A percentile compares a stretch with the other conserved stretches of the same genome.
These are phyloP conservation scores for Oryza meyeriana DNA, from an alignment of 176 grass and related monocot species.

Conservation along the genomic window DNA sequence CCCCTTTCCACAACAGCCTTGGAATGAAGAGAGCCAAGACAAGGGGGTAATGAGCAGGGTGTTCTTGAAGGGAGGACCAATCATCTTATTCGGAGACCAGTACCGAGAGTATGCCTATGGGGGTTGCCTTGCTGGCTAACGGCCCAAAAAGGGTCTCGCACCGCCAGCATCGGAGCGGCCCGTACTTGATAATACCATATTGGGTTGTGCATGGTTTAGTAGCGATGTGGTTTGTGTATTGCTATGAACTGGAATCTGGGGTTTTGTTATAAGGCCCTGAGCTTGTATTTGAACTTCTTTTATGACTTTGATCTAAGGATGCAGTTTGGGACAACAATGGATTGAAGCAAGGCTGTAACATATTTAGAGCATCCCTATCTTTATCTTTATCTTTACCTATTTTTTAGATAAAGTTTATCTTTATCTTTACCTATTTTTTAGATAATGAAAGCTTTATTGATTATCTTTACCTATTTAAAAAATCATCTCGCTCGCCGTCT, in stretches of 20 bases:
- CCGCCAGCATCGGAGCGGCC: slow-evolving; percentile 35
- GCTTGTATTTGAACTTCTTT: slow-evolving; percentile 35
- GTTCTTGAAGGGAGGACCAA: slow-evolving; percentile 30
- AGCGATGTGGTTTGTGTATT: slow-evolving; percentile 39
- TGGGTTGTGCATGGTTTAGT: slow-evolving; percentile 35
- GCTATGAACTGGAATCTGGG: slow-evolving; percentile 27
- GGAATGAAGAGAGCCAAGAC: slow-evolving; percentile 96
- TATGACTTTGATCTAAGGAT: slow-evolving; percentile 3
- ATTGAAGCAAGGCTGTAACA: slow-evolving; percentile 1
- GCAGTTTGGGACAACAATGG: slow-evolving; percentile 1
- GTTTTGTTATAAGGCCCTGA: slow-evolving; percentile 2
- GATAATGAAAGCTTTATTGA: no score
- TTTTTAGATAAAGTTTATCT: no score
- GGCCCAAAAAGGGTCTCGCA: slow-evolving; percentile 7
- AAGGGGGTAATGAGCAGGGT: slow-evolving; percentile 48
- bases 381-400: no score
- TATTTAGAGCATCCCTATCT: no score
- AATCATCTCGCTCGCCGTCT: no score
- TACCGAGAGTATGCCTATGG: slow-evolving; percentile 44
- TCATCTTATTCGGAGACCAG: slow-evolving; percentile 42
- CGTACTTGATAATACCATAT: slow-evolving; percentile 53
- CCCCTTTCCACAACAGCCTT: slow-evolving; percentile 85
- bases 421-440: no score
- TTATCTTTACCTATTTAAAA: no score
- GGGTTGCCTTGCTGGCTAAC: slow-evolving; percentile 43